Evolutionary conservation across 2,329 filamentous ascomycete genomes (phyloP).

Genomic region (Bipolaris victoriae): DNA sequence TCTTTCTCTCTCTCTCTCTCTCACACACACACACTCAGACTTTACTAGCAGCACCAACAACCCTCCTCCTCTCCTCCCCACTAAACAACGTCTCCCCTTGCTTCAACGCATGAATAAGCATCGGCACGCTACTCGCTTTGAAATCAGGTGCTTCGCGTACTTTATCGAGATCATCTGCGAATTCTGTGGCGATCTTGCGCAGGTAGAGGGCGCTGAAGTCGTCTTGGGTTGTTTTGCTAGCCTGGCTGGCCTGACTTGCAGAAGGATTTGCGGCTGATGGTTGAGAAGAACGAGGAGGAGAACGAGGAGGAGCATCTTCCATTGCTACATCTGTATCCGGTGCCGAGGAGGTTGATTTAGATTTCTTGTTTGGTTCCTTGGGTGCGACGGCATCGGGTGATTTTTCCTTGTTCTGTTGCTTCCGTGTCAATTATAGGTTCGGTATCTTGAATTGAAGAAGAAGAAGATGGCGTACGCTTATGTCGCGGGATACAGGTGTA

Average conservation of each 20-base stretch:
- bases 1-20: too few species aligned
- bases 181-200: conserved; percentile 70
- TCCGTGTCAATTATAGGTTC: too few species aligned
- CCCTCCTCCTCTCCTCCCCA: conserved; percentile 58
- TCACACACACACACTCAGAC: too few species aligned
- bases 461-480: not conserved
- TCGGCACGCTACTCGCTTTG: conserved; percentile 64
- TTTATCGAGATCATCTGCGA: conserved; percentile 76
- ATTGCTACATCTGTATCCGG: conserved; percentile 26
- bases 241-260: too few species aligned
- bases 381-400: not conserved
- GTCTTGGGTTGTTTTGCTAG: conserved; percentile 20
- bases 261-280: too few species aligned
- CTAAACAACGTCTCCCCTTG: conserved; percentile 69
- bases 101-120: conserved; percentile 71
- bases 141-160: conserved; percentile 74
- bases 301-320: conserved; percentile 23
- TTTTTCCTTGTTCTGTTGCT: too few species aligned
- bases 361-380: conserved; percentile 26
- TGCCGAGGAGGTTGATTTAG: conserved; percentile 8
- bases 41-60: conserved; percentile 33
- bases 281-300: not conserved
- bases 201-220: conserved; percentile 71
- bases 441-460: too few species aligned
- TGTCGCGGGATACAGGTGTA: conserved; percentile 3